Evolutionary conservation across 345 rosid species (phyloP).

Genomic region (Linum lewisii): DNA sequence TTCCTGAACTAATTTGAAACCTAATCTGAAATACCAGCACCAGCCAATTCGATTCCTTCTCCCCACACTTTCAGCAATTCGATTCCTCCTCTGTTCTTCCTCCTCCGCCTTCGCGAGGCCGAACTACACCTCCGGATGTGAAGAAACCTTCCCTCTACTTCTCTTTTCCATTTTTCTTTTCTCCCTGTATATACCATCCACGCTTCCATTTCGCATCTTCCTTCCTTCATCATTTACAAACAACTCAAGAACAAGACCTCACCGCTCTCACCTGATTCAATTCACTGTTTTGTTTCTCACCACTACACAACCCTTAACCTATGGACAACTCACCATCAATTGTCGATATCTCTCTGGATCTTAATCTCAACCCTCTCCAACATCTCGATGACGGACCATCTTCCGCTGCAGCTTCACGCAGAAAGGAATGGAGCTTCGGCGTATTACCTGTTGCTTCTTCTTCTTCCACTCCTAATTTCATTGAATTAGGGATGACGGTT

Average conservation of each 20-base stretch:
- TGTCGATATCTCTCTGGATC: constrained; percentile 24
- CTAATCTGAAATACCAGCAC: no score
- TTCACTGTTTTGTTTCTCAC: no score
- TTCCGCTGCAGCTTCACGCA: neutral
- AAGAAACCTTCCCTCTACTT: neutral
- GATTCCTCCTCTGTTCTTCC: no score
- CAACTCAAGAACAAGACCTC: neutral
- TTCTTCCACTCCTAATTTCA: constrained; percentile 12
- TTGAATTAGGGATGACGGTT: constrained; percentile 22
- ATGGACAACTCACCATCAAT: constrained; percentile 19
- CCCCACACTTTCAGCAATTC: no score
- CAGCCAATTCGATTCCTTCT: no score
- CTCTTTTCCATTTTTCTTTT: neutral
- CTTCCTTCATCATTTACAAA: no score
- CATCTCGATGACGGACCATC: neutral
- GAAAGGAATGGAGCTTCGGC: constrained; percentile 11
- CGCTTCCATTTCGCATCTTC: neutral
- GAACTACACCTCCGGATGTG: no score
- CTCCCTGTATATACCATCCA: neutral
- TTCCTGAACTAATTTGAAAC: no score
- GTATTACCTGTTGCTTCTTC: neutral
- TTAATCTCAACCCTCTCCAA: constrained; percentile 13
- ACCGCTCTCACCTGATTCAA: no score
- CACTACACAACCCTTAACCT: no score
- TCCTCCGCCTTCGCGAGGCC: no score